These are phyloP conservation scores for Alternaria triticimaculans DNA, from an alignment of 2,329 filamentous ascomycete genomes.

Conservation along the genomic window DNA sequence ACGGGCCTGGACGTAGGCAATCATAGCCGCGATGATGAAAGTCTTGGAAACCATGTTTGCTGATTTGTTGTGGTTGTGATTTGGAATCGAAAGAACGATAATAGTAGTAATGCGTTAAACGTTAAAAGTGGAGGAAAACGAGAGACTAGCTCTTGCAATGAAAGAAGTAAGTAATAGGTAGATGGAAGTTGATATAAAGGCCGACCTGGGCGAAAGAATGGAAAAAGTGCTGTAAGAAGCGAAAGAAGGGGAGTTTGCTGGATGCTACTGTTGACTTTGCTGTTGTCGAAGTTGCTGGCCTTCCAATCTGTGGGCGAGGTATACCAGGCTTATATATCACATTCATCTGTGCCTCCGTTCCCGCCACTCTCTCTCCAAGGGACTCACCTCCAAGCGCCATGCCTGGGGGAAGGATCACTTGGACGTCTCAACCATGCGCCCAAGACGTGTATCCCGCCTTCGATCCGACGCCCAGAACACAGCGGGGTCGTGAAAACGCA, in stretches of 20 bases:
- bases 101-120: neutral
- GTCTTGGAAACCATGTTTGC: constrained; percentile 44
- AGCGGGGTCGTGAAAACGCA: constrained; percentile 4
- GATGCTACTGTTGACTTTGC: constrained; percentile 23
- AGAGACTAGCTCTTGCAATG: constrained; percentile 46
- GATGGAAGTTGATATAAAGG: constrained; percentile 4
- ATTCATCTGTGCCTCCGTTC: constrained; percentile 8
- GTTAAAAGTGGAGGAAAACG: constrained; percentile 6
- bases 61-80: constrained; percentile 5
- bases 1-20: constrained; percentile 52
- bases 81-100: neutral
- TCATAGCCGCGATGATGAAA: constrained; percentile 37
- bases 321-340: constrained; percentile 34
- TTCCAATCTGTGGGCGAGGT: constrained; percentile 14
- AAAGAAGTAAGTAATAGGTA: constrained; percentile 15
- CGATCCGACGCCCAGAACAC: constrained; percentile 15
- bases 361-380: neutral
- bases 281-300: constrained; percentile 38
- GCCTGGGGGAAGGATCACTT: constrained; percentile 19
- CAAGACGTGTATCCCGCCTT: constrained; percentile 14
- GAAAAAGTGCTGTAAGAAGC: constrained; percentile 26
- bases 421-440: constrained; percentile 37
- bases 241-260: constrained; percentile 23
- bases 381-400: constrained; percentile 19
- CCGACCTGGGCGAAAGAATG: constrained; percentile 44